Evolutionary conservation across 148 eudicot genomes (phyloP).

Genomic region (Silene uniflora): DNA sequence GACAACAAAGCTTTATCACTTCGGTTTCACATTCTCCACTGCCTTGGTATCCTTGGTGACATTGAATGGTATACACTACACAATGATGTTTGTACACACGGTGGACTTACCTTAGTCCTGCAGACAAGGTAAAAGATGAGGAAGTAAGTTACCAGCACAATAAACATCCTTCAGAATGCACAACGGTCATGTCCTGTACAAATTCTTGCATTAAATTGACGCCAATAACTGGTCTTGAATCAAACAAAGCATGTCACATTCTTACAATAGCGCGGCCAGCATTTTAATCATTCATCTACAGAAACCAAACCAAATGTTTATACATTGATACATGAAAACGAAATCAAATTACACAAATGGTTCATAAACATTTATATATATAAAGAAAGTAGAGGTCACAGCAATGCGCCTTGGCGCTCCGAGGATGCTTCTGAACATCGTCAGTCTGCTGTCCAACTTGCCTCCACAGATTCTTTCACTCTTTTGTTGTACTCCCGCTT

Average conservation of each 20-base stretch:
- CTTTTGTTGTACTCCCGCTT: conserved; percentile 38
- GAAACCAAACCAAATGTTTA: conserved; percentile 7
- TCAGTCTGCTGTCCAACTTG: conserved; percentile 47
- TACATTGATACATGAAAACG: conserved; percentile 5
- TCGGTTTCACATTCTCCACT: too few species aligned
- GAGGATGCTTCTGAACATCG: conserved; percentile 7
- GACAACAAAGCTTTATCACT: too few species aligned
- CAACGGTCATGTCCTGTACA: background rate
- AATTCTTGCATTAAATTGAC: conserved; percentile 7
- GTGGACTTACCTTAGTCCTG: too few species aligned
- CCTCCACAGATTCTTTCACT: conserved; percentile 42
- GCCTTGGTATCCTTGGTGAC: too few species aligned
- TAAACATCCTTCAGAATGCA: background rate
- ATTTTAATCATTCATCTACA: conserved; percentile 18
- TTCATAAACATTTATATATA: conserved; percentile 11
- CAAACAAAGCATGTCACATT: background rate
- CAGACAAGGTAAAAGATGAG: background rate
- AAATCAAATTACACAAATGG: conserved; percentile 16
- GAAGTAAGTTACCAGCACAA: background rate
- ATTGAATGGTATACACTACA: too few species aligned
- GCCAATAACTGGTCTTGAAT: background rate
- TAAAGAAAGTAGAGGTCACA: conserved; percentile 3
- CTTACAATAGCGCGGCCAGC: conserved; percentile 3
- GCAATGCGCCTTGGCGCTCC: conserved; percentile 14
- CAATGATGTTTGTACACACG: too few species aligned